These are phyloP conservation scores for Cladosporium sp. DNA, from an alignment of 2,329 filamentous ascomycete species.

Conservation along the genomic window DNA sequence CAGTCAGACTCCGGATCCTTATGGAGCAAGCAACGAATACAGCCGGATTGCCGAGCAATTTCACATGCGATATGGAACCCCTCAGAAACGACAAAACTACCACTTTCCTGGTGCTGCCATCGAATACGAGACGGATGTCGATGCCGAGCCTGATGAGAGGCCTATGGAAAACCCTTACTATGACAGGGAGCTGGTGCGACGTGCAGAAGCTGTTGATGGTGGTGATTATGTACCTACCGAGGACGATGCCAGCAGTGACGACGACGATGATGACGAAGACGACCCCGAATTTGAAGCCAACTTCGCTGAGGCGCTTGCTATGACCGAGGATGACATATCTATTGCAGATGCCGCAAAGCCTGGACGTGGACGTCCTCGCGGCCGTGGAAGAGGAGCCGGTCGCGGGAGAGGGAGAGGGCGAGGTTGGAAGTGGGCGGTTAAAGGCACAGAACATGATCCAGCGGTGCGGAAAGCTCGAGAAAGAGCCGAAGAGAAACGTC, in stretches of 20 bases:
- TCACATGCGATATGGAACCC: slow-evolving; percentile 12
- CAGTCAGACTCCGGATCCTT: background rate
- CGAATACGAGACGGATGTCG: slow-evolving; percentile 7
- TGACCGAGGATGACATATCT: slow-evolving; percentile 2
- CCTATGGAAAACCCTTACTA: slow-evolving; percentile 9
- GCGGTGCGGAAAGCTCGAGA: too few relatives aligned
- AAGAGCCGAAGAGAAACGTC: slow-evolving; percentile 19
- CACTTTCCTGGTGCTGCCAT: slow-evolving; percentile 8
- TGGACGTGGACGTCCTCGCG: slow-evolving; percentile 12
- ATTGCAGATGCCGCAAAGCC: slow-evolving; percentile 1
- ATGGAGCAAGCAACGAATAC: slow-evolving; percentile 10
- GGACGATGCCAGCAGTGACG: slow-evolving; percentile 2
- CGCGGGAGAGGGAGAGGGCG: slow-evolving; percentile 21
- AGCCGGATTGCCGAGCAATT: slow-evolving; percentile 15
- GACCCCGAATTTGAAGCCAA: slow-evolving; percentile 9
- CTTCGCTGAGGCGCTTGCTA: slow-evolving; percentile 1
- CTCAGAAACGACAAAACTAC: slow-evolving; percentile 2
- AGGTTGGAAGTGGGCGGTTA: slow-evolving; percentile 30
- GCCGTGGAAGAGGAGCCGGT: slow-evolving; percentile 18
- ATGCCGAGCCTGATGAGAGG: slow-evolving; percentile 6
- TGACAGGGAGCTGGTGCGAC: slow-evolving; percentile 6
- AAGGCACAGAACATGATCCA: slow-evolving; percentile 31
- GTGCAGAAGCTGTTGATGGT: slow-evolving; percentile 2
- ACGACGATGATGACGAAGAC: background rate
- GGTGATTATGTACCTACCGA: slow-evolving; percentile 10